Evolutionary conservation across 2,329 filamentous ascomycete species (phyloP), one percentile per base, ranked within the genome.

Genomic region (Aspergillus sp.): DNA sequence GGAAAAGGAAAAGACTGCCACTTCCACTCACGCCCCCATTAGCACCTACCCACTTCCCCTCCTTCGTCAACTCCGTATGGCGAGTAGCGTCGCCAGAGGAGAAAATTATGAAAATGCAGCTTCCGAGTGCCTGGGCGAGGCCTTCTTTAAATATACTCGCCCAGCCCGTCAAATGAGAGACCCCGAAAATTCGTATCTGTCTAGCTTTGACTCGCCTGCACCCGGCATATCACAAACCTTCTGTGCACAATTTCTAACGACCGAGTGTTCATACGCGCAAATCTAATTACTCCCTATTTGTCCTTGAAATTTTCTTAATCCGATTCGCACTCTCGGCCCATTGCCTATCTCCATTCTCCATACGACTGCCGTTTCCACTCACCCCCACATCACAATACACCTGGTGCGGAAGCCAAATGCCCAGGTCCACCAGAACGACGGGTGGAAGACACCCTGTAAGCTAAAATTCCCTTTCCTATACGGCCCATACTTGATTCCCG

Each of bases 1-100:
- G 47, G 51, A 60, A 45, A 48, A 51, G 50, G 39, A 60, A 60
- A 57, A 53, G 50, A 39, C 45, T 48, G 30, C 55, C 55, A 53
- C 52, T 15, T 36, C 38, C 47, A 42, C 39, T 42, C n/a, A 18
- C 36, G 18, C 48, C 48, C 24, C 48, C 43, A 30, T 38, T 53
- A 53, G 36, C 49, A 50, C 32, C 51, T 24, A 53, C 55, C 60
- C 56, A 55, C 53, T 52, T 39, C 26, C 55, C 50, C 57, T 55
- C 47, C 36, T 38, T 48, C 13, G 38, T 39, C 47, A 36, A 34
- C 24, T 58, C 43, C 43, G 39, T 8, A 48, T 47, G 50, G 47
- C 55, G 30, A 60, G 30, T 36, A 48, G 44, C 32, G 41, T 45
- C 48, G 20, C 30, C 20, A 47, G 41, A 51, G 41, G 41, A 51